A percentile compares a stretch with the other conserved stretches of the same genome.
These are phyloP conservation scores for Phytophthora hybrid DNA, from an alignment of 352 stramenopile species.

Conservation along the genomic window DNA sequence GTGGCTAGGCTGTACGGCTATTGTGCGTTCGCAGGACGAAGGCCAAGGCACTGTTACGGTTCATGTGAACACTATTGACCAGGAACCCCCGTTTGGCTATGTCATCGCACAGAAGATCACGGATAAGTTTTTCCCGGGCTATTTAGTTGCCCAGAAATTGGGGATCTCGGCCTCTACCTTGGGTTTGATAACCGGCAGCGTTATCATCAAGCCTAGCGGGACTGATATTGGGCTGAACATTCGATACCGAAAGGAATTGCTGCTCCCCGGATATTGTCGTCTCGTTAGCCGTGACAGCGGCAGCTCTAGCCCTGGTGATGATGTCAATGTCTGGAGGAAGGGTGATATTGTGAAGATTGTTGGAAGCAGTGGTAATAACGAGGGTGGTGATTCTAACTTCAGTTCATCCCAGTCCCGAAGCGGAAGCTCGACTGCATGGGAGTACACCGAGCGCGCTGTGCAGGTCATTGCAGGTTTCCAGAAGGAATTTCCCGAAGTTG, in stretches of 20 bases:
- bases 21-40: slow-evolving; percentile 65
- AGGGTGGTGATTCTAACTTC: slow-evolving; percentile 6
- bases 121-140: slow-evolving; percentile 87
- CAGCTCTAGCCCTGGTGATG: slow-evolving; percentile 18
- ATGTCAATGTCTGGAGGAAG: slow-evolving; percentile 84
- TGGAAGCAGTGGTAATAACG: slow-evolving; percentile 70
- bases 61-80: slow-evolving; percentile 92
- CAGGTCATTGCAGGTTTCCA: slow-evolving; percentile 94
- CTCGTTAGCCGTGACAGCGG: slow-evolving; percentile 50
- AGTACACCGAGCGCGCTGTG: slow-evolving; percentile 97
- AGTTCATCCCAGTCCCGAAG: slow-evolving; percentile 14
- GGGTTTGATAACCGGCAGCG: slow-evolving; percentile 93
- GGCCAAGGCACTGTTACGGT: slow-evolving; percentile 91
- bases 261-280: slow-evolving; percentile 95
- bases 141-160: slow-evolving; percentile 90
- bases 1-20: slow-evolving; percentile 92
- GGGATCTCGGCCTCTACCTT: slow-evolving; percentile 93
- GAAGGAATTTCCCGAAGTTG: slow-evolving; percentile 94
- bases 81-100: slow-evolving; percentile 96
- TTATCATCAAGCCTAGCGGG: slow-evolving; percentile 93
- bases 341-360: slow-evolving; percentile 95
- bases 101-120: slow-evolving; percentile 93
- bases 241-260: slow-evolving; percentile 82
- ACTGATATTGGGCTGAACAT: slow-evolving; percentile 92
- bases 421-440: slow-evolving; percentile 83